phyloP scores from a whole-genome alignment of 179 eudicot genomes.

The Spinacia oleracea region DNA sequence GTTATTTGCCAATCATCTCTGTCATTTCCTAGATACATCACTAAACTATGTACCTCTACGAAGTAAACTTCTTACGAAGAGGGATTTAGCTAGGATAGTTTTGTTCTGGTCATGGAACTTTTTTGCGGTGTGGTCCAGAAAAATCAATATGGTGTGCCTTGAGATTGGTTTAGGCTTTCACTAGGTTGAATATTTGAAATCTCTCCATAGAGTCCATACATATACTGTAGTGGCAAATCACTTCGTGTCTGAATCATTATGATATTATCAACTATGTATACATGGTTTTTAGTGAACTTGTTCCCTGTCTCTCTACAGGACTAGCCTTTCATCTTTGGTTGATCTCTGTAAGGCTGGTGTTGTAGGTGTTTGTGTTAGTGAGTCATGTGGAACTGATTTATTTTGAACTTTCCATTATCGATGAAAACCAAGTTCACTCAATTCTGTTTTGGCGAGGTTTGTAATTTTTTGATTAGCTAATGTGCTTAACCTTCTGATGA shows the following conservation, averaged over 20 bases:
- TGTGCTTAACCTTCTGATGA: not conserved
- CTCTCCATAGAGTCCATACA: not conserved
- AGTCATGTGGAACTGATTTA: not conserved
- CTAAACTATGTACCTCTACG: not conserved
- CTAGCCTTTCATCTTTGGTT: not conserved
- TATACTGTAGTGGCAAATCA: too few species aligned
- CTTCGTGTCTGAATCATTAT: not conserved
- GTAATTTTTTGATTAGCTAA: not conserved
- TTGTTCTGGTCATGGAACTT: not conserved
- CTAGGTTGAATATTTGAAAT: not conserved
- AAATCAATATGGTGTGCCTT: not conserved
- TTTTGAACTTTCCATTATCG: not conserved
- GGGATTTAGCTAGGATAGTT: not conserved
- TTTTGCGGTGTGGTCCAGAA: not conserved
- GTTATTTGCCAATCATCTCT: not conserved
- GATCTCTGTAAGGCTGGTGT: not conserved
- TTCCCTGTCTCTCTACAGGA: not conserved
- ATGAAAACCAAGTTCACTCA: not conserved
- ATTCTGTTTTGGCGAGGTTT: not conserved
- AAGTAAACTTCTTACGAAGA: too few species aligned
- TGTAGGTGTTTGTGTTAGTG: not conserved
- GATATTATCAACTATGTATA: not conserved
- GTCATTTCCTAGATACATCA: not conserved
- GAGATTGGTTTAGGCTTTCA: not conserved
- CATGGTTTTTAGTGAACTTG: not conserved